phyloP scores from a whole-genome alignment of 2,329 filamentous ascomycete genomes.

The Mariannaea elegans region DNA sequence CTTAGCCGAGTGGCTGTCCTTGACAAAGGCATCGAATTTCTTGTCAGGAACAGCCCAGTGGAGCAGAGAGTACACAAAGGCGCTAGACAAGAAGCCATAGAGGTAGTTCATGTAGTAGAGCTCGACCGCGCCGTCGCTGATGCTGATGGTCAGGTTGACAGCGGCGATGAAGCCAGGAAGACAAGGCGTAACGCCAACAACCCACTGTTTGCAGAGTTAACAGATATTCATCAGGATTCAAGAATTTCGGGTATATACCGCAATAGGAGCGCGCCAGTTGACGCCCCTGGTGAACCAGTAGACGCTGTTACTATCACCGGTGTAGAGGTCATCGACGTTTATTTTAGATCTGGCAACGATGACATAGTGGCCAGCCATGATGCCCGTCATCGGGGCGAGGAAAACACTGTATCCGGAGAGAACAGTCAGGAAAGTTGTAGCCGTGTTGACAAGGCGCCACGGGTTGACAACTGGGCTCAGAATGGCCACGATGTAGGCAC shows the following conservation, averaged over 20 bases:
- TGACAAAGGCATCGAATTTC: no score
- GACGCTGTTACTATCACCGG: constrained; percentile 41
- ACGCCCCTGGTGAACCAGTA: constrained; percentile 53
- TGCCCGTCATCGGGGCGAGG: constrained; percentile 50
- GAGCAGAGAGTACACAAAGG: no score
- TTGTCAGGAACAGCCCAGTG: no score
- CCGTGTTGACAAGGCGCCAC: constrained; percentile 50
- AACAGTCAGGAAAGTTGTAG: constrained; percentile 48
- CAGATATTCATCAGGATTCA: no score
- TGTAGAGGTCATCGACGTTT: constrained; percentile 49
- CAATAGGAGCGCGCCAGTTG: constrained; percentile 51
- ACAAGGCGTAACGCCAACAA: constrained; percentile 49
- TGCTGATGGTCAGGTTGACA: constrained; percentile 45
- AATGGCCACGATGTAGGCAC: constrained; percentile 49
- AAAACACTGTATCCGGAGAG: constrained; percentile 49
- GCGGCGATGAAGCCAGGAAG: constrained; percentile 54
- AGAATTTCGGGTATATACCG: constrained; percentile 40
- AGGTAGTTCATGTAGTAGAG: no score
- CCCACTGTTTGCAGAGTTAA: constrained; percentile 45
- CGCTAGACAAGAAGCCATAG: no score
- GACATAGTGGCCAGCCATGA: constrained; percentile 50
- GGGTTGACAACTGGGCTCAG: constrained; percentile 49
- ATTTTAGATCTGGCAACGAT: constrained; percentile 46
- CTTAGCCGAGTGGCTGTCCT: no score
- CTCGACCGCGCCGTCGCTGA: constrained; percentile 44